phyloP scores from a whole-genome alignment of 331 rosid species.

The Cydonia oblonga region DNA sequence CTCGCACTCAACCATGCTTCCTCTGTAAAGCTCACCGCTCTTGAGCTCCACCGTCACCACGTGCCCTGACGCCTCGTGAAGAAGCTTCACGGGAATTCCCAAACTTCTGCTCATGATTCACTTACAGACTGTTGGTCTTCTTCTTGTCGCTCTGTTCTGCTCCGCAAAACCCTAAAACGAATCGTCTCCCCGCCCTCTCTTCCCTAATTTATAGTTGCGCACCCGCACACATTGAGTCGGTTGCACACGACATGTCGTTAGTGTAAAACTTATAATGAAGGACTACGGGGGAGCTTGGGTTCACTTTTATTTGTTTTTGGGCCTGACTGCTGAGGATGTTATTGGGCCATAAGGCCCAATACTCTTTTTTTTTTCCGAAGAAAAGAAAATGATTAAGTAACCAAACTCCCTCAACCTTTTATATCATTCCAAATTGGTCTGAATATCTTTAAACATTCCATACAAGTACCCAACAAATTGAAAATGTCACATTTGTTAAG shows the following conservation, averaged over 20 bases:
- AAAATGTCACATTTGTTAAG: too few relatives aligned
- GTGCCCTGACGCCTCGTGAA: conserved; percentile 99
- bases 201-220: neutral
- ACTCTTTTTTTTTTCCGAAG: neutral
- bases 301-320: too few relatives aligned
- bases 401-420: too few relatives aligned
- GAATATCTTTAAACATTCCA: too few relatives aligned
- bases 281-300: too few relatives aligned
- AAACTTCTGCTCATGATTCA: conserved; percentile 79
- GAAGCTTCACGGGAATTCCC: conserved; percentile 97
- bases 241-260: neutral
- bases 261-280: neutral
- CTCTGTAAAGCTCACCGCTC: conserved; percentile 97
- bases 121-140: neutral
- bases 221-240: neutral
- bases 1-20: conserved; percentile 93
- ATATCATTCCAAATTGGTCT: too few relatives aligned
- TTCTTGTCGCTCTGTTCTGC: neutral
- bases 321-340: too few relatives aligned
- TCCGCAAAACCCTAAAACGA: conserved; percentile 31
- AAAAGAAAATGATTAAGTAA: neutral
- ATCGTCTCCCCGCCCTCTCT: neutral
- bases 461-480: too few relatives aligned
- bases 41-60: conserved; percentile 91
- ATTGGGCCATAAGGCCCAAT: neutral